Conservation (phyloP, 805 yeast species). For the Metschnikowia lachancei region DNA sequence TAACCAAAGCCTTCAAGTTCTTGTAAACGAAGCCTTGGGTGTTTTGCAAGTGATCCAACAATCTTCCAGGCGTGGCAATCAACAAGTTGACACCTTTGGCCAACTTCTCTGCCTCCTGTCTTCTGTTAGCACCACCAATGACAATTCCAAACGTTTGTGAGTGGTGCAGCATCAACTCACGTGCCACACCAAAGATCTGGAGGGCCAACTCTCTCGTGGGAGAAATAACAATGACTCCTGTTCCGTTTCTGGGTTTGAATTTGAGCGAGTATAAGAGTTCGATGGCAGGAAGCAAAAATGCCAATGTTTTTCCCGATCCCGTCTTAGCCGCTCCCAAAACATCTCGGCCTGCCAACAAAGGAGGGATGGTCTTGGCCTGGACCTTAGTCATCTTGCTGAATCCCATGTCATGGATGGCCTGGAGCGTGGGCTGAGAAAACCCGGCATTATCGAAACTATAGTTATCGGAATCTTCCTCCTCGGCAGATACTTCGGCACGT, state of each 20-base stretch:
- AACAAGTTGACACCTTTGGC: conserved; percentile 89
- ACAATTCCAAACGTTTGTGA: conserved; percentile 95
- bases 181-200: conserved; percentile 96
- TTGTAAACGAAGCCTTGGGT: conserved; percentile 91
- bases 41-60: conserved; percentile 94
- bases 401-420: conserved; percentile 85
- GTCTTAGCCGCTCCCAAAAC: conserved; percentile 99
- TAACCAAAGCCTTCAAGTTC: conserved; percentile 88
- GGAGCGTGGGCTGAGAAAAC: conserved; percentile 76
- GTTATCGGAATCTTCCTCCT: conserved; percentile 26
- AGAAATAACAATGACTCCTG: conserved; percentile 92
- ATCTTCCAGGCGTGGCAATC: conserved; percentile 97
- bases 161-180: conserved; percentile 87
- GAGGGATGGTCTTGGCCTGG: conserved; percentile 95
- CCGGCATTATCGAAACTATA: conserved; percentile 44
- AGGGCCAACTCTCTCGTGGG: conserved; percentile 98
- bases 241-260: conserved; percentile 97
- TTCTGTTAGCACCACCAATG: conserved; percentile 97
- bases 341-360: conserved; percentile 92
- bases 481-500: conserved; percentile 26
- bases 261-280: conserved; percentile 86
- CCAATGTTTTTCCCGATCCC: conserved; percentile 97
- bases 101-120: conserved; percentile 95
- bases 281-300: conserved; percentile 93
- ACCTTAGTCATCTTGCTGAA: conserved; percentile 90